Base-by-base conservation (phyloP, 495 filamentous ascomycete genomes). In the Aspergillus ellipticus region DNA sequence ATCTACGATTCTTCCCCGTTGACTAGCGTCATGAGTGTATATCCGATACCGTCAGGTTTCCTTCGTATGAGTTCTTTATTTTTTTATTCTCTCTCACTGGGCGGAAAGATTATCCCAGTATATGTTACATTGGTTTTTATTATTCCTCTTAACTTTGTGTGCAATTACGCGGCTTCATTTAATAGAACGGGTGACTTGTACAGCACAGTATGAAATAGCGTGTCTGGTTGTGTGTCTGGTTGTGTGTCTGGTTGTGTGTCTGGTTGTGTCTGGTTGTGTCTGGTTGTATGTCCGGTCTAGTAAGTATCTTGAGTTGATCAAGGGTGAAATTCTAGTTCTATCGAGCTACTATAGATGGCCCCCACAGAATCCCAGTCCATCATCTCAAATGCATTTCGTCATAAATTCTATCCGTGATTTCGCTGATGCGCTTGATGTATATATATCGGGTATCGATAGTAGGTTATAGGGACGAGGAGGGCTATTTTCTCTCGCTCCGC, bases 11-110 rank as follows among this genome's bases (percentile, higher is more conserved):
- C 46, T 29, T 31, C 21, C 45, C 24, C 16, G 28, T 54, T 31
- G 52, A 54, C 24, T 54, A 22, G 52, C 42, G 52, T 33, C 28
- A 31, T 47, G 43, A 47, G 22, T 54, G 52, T 54, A 51, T 51
- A 51, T 20, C 49, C 29, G 16, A 41, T 43, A 22, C 41, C 24
- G 22, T 42, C 43, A 43, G 21, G 11, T n/a, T n/a, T 13, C 35
- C 35, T 15, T n/a, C 35, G 50, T 43, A 53, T 53, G 50, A 28
- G 20, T 59, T 54, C n/a, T 53, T 16, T 15, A 15, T 42, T 49
- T 42, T 51, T 22, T 43, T n/a, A 37, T 15, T 2, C 29, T n/a
- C n/a, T 53, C 4, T 21, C 11, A 11, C 17, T 42, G 35, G 13
- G 35, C 35, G 35, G 35, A 39, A 15, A n/a, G 13, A 39, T 39